phyloP scores from a whole-genome alignment of 805 yeast species.

The Lachancea mirantina region DNA sequence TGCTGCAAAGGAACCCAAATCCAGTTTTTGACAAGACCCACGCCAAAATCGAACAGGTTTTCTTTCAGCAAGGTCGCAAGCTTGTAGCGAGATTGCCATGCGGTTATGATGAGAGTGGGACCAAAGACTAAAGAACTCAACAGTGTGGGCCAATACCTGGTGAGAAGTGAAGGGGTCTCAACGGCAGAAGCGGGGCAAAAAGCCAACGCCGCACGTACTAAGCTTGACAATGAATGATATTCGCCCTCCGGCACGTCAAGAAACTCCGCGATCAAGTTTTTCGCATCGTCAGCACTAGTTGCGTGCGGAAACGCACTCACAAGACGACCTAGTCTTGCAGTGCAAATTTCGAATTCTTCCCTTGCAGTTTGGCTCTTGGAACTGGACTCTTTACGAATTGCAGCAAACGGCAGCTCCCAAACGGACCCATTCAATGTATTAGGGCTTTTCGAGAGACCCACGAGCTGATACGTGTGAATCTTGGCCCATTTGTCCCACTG shows the following conservation, averaged over 20 bases:
- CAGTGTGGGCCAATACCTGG: slow-evolving; percentile 63
- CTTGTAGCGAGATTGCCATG: slow-evolving; percentile 45
- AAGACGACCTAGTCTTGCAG: slow-evolving; percentile 18
- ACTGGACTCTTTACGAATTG: slow-evolving; percentile 17
- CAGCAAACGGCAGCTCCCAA: slow-evolving; percentile 14
- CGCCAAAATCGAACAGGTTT: slow-evolving; percentile 55
- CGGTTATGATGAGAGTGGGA: slow-evolving; percentile 39
- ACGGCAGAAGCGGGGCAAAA: slow-evolving; percentile 7
- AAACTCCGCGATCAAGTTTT: slow-evolving; percentile 5
- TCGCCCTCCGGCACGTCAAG: too few relatives aligned
- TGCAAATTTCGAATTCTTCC: slow-evolving; percentile 9
- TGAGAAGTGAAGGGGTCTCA: slow-evolving; percentile 35
- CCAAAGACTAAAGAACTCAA: slow-evolving; percentile 41
- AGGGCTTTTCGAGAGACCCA: slow-evolving; percentile 17
- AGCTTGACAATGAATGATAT: too few relatives aligned
- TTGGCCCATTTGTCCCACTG: slow-evolving; percentile 13
- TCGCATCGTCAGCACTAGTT: slow-evolving; percentile 5
- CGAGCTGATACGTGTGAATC: slow-evolving; percentile 14
- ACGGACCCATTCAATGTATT: slow-evolving; percentile 9
- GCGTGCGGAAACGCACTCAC: slow-evolving; percentile 12
- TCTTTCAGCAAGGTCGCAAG: slow-evolving; percentile 50
- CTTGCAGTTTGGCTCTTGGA: slow-evolving; percentile 6
- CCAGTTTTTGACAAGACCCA: slow-evolving; percentile 78
- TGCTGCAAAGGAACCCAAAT: slow-evolving; percentile 65
- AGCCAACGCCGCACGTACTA: slow-evolving; percentile 3